Conservation (phyloP, 169 alveolate genomes). For the Cryptosporidium sp. region DNA sequence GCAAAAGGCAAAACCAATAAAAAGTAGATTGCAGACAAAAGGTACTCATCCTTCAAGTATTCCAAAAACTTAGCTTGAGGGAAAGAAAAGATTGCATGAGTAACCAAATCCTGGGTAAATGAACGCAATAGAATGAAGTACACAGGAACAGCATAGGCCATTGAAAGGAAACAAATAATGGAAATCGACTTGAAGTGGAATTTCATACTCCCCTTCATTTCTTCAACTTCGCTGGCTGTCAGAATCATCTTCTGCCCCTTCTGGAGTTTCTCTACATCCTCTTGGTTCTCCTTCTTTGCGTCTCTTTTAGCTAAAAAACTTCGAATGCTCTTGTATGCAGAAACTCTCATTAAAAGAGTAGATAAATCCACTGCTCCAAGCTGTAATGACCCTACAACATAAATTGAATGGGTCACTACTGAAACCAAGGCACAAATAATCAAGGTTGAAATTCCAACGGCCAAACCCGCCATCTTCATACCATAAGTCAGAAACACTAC, state of each 20-base stretch:
- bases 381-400: constrained; percentile 58
- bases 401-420: constrained; percentile 59
- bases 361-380: constrained; percentile 74
- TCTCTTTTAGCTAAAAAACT: constrained; percentile 21
- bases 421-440: constrained; percentile 55
- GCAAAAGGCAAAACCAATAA: constrained; percentile 58
- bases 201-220: constrained; percentile 52
- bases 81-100: constrained; percentile 45
- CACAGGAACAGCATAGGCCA: constrained; percentile 75
- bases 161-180: constrained; percentile 65
- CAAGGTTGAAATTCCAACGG: constrained; percentile 61
- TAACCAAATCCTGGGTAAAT: constrained; percentile 52
- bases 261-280: constrained; percentile 13
- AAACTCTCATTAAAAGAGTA: constrained; percentile 49
- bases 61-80: constrained; percentile 34
- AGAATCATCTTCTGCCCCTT: constrained; percentile 31
- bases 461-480: constrained; percentile 74
- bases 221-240: constrained; percentile 32
- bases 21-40: constrained; percentile 39
- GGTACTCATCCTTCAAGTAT: constrained; percentile 47
- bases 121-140: constrained; percentile 59
- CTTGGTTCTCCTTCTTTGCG: neutral
- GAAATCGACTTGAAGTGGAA: constrained; percentile 71
- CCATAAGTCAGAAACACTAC: constrained; percentile 73
- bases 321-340: constrained; percentile 33